These are phyloP conservation scores for Thraustotheca clavata DNA, from an alignment of 352 stramenopile genomes.

Conservation along the genomic window DNA sequence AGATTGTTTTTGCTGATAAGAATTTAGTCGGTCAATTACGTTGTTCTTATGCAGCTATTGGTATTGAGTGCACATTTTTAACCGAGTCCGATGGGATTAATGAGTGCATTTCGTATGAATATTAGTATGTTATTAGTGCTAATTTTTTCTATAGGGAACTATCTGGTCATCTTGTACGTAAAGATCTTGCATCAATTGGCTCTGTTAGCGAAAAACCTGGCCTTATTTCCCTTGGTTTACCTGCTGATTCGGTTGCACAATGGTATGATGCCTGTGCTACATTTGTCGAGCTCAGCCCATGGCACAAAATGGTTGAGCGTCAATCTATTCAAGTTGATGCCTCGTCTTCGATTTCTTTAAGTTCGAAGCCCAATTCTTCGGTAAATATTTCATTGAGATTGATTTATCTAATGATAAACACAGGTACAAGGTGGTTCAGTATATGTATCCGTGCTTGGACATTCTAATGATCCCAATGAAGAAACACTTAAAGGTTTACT, in stretches of 20 bases:
- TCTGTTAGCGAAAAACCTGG: slow-evolving; percentile 67
- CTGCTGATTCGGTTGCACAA: slow-evolving; percentile 35
- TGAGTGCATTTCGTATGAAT: slow-evolving; percentile 63
- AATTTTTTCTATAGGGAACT: slow-evolving; percentile 38
- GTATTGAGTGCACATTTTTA: slow-evolving; percentile 79
- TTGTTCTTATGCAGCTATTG: slow-evolving; percentile 61
- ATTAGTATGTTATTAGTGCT: background rate
- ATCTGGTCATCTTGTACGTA: slow-evolving; percentile 68
- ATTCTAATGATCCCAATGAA: slow-evolving; percentile 19
- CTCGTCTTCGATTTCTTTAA: slow-evolving; percentile 9
- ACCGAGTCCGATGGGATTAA: slow-evolving; percentile 82
- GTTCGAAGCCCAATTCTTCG: slow-evolving; percentile 14
- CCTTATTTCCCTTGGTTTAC: slow-evolving; percentile 38
- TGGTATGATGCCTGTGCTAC: slow-evolving; percentile 50
- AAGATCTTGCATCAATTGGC: slow-evolving; percentile 69
- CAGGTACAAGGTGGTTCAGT: slow-evolving; percentile 18
- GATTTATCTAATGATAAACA: background rate
- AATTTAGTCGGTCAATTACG: slow-evolving; percentile 59
- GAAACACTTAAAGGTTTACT: slow-evolving; percentile 15
- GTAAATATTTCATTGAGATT: background rate
- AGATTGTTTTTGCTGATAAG: slow-evolving; percentile 80
- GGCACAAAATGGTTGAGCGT: slow-evolving; percentile 54
- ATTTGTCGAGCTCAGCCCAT: slow-evolving; percentile 60
- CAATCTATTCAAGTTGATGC: slow-evolving; percentile 76
- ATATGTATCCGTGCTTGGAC: slow-evolving; percentile 15